Conservation (phyloP, 2,329 filamentous ascomycete species). For the Aspergillus fructus region DNA sequence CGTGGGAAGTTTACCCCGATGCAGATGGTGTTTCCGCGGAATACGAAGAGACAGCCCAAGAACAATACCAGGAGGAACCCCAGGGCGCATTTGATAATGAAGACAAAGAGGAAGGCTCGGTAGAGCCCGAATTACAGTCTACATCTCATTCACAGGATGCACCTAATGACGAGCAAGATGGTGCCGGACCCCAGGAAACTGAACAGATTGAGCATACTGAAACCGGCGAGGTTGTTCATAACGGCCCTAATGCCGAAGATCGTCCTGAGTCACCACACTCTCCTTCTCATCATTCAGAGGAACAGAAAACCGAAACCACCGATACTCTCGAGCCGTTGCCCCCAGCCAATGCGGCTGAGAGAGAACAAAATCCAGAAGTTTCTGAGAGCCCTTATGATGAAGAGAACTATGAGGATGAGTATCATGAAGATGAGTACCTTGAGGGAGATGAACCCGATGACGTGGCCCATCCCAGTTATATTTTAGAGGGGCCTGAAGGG, state of each 20-base stretch:
- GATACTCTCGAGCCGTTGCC: slow-evolving; percentile 26
- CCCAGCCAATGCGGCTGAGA: slow-evolving; percentile 14
- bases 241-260: slow-evolving; percentile 11
- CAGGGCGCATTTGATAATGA: slow-evolving; percentile 17
- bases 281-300: slow-evolving; percentile 28
- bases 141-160: not conserved
- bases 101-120: slow-evolving; percentile 16
- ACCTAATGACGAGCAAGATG: not conserved
- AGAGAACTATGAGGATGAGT: slow-evolving; percentile 32
- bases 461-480: slow-evolving; percentile 16
- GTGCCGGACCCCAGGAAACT: slow-evolving; percentile 1
- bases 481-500: slow-evolving; percentile 16
- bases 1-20: slow-evolving; percentile 51
- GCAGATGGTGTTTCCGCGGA: slow-evolving; percentile 33
- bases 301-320: slow-evolving; percentile 29
- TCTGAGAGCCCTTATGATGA: slow-evolving; percentile 8
- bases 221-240: slow-evolving; percentile 9
- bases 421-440: slow-evolving; percentile 36
- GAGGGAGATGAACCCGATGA: slow-evolving; percentile 21
- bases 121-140: slow-evolving; percentile 12
- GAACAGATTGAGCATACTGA: slow-evolving; percentile 11
- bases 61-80: slow-evolving; percentile 15
- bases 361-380: slow-evolving; percentile 16
- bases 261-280: slow-evolving; percentile 15
- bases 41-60: slow-evolving; percentile 13